Conservation (phyloP, 2,329 filamentous ascomycete species). For the Pyrenochaeta sp. region DNA sequence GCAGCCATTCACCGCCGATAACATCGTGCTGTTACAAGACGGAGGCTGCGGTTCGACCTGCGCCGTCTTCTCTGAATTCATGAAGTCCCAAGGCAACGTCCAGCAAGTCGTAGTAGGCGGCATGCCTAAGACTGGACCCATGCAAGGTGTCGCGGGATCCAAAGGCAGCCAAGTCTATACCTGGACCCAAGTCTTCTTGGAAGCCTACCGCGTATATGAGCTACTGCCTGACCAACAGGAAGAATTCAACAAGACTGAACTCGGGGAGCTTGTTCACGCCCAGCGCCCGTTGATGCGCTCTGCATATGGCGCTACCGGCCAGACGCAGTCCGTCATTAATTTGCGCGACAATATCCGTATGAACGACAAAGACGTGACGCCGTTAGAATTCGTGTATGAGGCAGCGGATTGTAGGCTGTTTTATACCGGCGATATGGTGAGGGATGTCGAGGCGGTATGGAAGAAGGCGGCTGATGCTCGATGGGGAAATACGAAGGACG, state of each 20-base stretch:
- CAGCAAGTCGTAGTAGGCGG: constrained; percentile 51
- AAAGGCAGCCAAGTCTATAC: constrained; percentile 46
- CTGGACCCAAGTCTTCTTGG: constrained; percentile 12
- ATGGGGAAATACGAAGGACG: constrained; percentile 21
- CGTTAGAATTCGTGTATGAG: constrained; percentile 67
- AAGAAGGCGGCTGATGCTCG: constrained; percentile 36
- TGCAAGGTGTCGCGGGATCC: constrained; percentile 51
- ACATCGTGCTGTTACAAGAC: constrained; percentile 49
- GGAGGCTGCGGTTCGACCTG: constrained; percentile 53
- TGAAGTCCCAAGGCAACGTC: constrained; percentile 51
- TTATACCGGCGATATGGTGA: constrained; percentile 63
- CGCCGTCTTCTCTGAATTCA: constrained; percentile 53
- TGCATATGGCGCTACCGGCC: constrained; percentile 13
- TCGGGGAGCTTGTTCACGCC: constrained; percentile 15
- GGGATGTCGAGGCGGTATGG: constrained; percentile 61
- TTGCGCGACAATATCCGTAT: constrained; percentile 39
- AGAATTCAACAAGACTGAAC: constrained; percentile 23
- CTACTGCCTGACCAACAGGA: constrained; percentile 13
- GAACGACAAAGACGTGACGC: constrained; percentile 41
- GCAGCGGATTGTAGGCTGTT: constrained; percentile 68
- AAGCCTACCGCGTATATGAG: constrained; percentile 14
- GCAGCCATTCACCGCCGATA: constrained; percentile 37
- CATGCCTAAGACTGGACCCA: constrained; percentile 45
- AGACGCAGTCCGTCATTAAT: constrained; percentile 19
- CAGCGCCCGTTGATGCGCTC: constrained; percentile 19